phyloP scores from a whole-genome alignment of 2,329 filamentous ascomycete genomes.

The Diaporthe citri region DNA sequence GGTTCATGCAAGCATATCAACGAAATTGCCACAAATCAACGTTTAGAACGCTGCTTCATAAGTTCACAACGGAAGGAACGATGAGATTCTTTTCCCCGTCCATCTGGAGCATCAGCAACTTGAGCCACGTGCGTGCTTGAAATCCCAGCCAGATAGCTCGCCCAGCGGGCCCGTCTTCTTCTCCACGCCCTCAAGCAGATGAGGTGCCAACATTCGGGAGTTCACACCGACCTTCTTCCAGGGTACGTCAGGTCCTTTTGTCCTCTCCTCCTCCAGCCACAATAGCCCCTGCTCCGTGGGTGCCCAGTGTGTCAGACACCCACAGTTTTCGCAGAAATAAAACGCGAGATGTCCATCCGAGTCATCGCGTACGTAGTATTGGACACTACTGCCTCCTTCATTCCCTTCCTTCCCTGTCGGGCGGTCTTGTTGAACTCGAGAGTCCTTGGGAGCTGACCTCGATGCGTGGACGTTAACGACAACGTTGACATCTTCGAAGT shows the following conservation, averaged over 20 bases:
- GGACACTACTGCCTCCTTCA: background rate
- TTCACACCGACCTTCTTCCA: constrained; percentile 9
- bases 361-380: constrained; percentile 28
- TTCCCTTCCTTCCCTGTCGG: too few species aligned
- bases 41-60: background rate
- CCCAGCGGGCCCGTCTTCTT: background rate
- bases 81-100: background rate
- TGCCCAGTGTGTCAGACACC: constrained; percentile 41
- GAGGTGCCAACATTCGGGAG: constrained; percentile 5
- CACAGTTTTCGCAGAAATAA: constrained; percentile 35
- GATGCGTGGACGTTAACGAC: background rate
- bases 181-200: constrained; percentile 21
- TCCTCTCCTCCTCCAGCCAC: background rate
- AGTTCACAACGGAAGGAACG: background rate
- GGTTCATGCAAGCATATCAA: too few species aligned
- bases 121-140: background rate
- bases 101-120: too few species aligned
- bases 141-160: background rate
- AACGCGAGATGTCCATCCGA: constrained; percentile 26
- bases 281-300: background rate
- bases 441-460: background rate
- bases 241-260: background rate
- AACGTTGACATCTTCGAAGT: constrained; percentile 28
- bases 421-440: background rate
- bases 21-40: too few species aligned